phyloP scores from a whole-genome alignment of 2,329 filamentous ascomycete species.

The Cladosporium sphaerospermum region DNA sequence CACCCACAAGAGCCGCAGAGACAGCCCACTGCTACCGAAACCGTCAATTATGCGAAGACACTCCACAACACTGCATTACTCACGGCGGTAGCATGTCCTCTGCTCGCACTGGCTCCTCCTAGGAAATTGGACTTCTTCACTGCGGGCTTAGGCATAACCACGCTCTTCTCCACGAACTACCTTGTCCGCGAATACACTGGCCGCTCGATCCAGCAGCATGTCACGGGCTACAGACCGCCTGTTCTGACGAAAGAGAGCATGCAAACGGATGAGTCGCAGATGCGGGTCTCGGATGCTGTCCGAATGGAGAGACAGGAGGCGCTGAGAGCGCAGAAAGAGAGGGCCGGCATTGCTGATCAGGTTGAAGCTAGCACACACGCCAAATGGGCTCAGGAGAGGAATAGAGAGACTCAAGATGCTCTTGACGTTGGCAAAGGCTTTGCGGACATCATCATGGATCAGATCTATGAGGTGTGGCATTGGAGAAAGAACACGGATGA shows the following conservation, averaged over 20 bases:
- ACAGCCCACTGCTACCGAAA: slow-evolving; percentile 20
- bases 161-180: slow-evolving; percentile 46
- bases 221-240: slow-evolving; percentile 13
- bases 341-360: slow-evolving; percentile 26
- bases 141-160: slow-evolving; percentile 45
- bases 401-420: slow-evolving; percentile 41
- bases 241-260: background rate
- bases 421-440: slow-evolving; percentile 33
- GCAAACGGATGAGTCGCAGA: background rate
- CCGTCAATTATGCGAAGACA: slow-evolving; percentile 25
- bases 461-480: slow-evolving; percentile 33
- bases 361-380: slow-evolving; percentile 27
- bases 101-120: slow-evolving; percentile 51
- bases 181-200: slow-evolving; percentile 34
- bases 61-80: slow-evolving; percentile 44
- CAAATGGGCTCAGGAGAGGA: slow-evolving; percentile 38
- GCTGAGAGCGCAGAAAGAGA: slow-evolving; percentile 14
- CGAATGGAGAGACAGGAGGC: slow-evolving; percentile 19
- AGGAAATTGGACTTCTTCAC: slow-evolving; percentile 59
- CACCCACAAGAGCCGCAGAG: slow-evolving; percentile 22
- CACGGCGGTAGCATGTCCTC: slow-evolving; percentile 47
- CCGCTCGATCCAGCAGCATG: slow-evolving; percentile 26
- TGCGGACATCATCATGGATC: slow-evolving; percentile 34
- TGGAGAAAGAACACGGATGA: slow-evolving; percentile 31
- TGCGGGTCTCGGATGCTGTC: slow-evolving; percentile 6